Base-by-base conservation (phyloP, 1,284 basidiomycete species). In the Cutaneotrichosporon sp. region DNA sequence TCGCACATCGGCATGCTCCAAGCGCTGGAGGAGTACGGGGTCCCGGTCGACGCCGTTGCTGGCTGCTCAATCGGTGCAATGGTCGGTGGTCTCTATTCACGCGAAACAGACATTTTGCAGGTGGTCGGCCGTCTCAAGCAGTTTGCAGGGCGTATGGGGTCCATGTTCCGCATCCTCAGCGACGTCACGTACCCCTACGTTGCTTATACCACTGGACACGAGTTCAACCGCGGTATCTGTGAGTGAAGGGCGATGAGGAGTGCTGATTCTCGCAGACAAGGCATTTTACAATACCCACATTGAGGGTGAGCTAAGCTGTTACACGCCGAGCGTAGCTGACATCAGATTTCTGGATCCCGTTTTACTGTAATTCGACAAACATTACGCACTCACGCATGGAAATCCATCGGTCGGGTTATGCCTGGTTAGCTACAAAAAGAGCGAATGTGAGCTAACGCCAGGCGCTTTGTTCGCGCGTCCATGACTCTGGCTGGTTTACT, bases 311-410 rank as follows among this genome's bases (percentile, higher is more conserved):
- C 61, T n/a, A n/a, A n/a, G n/a, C 33, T 20, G 17, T 10, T 45
- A 39, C 8, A 11, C 4, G 11, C 10, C 12, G 7, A 5, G 34
- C 50, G 33, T 27, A 19, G 50, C 24, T 44, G 46, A 50, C 51
- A 24, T 2, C 47, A 76, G 91, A 96, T 75, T 94, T 96, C 87
- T 98, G 94, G 96, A 80, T 98, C 4, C 94, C 96, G 2, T 99
- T 87, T 77, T 99, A 93, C 76, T 96, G 91, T 76, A 97, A 97
- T 67, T 92, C 93, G 7, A 97, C 96, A n/a, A 97, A 97, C 68
- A 97, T 99, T 70, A 93, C 88, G 46, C 91, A 89, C 54, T 96
- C 91, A 10, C 81, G 86, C 5, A 97, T 98, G 92, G 92, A 97
- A 70, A 87, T 97, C 35, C 96, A 99, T 67, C 88, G 94, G 57